Evolutionary conservation across 345 rosid species (phyloP).

Genomic region (Pugionium cornutum): DNA sequence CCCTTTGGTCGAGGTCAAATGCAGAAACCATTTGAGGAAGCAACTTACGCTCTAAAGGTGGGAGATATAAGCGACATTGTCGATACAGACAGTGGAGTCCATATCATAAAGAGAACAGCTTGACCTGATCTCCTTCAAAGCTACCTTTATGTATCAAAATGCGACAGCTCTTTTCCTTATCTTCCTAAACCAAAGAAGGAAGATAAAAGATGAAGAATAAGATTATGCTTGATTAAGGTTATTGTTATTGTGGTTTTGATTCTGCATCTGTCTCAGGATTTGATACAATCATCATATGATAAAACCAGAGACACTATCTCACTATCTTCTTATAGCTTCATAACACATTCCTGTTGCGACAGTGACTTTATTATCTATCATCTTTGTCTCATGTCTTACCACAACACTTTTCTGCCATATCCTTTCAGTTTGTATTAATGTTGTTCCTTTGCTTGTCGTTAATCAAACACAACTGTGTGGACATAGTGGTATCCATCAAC

Average conservation of each 20-base stretch:
- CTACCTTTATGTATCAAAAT: slow-evolving; percentile 9
- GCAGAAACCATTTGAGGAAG: slow-evolving; percentile 97
- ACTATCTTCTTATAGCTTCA: slow-evolving; percentile 10
- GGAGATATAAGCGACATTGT: slow-evolving; percentile 93
- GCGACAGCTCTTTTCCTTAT: background rate
- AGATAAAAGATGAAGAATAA: background rate
- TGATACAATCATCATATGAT: slow-evolving; percentile 21
- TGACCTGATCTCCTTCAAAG: slow-evolving; percentile 19
- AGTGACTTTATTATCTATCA: slow-evolving; percentile 4
- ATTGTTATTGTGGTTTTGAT: slow-evolving; percentile 22
- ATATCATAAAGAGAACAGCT: slow-evolving; percentile 85
- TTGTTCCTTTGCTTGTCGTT: too few relatives aligned
- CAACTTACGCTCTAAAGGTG: slow-evolving; percentile 67
- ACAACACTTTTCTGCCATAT: too few relatives aligned
- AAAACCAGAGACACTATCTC: slow-evolving; percentile 12
- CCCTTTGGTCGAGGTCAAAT: slow-evolving; percentile 89
- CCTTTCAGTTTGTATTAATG: too few relatives aligned
- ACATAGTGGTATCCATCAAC: too few relatives aligned
- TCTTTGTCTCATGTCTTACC: background rate
- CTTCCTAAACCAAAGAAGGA: slow-evolving; percentile 18
- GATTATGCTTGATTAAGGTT: background rate
- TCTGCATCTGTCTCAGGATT: slow-evolving; percentile 30
- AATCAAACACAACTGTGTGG: too few relatives aligned
- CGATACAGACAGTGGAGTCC: slow-evolving; percentile 92
- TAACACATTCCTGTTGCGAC: background rate